These are phyloP conservation scores for Dictyostelium purpureum DNA, from an alignment of 78 protist species.

Conservation along the genomic window DNA sequence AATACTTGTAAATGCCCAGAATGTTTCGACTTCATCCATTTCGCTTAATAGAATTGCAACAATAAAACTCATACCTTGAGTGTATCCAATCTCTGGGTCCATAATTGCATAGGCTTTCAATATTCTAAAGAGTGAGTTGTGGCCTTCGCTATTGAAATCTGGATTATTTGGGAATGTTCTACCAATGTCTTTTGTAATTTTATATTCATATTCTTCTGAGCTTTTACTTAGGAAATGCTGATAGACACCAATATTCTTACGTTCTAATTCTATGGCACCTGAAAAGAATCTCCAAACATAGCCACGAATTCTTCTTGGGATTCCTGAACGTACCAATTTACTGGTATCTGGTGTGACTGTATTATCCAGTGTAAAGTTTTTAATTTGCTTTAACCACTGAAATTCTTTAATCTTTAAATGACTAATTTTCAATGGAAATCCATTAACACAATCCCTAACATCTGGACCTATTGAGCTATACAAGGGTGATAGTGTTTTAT, in stretches of 20 bases:
- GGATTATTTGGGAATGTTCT: slow-evolving; percentile 63
- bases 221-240: slow-evolving; percentile 22
- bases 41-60: slow-evolving; percentile 39
- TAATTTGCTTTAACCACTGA: slow-evolving; percentile 38
- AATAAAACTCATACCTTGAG: slow-evolving; percentile 74
- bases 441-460: slow-evolving; percentile 33
- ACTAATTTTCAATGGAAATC: slow-evolving; percentile 15
- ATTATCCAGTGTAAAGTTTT: background rate
- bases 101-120: slow-evolving; percentile 55
- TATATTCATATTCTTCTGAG: slow-evolving; percentile 56
- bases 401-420: slow-evolving; percentile 22
- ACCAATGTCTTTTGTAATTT: slow-evolving; percentile 61
- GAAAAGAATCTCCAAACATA: slow-evolving; percentile 44
- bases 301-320: slow-evolving; percentile 50
- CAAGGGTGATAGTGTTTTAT: background rate
- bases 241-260: slow-evolving; percentile 69
- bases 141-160: slow-evolving; percentile 40
- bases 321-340: slow-evolving; percentile 20
- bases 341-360: background rate
- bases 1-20: slow-evolving; percentile 45
- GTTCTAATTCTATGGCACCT: slow-evolving; percentile 50
- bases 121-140: slow-evolving; percentile 44
- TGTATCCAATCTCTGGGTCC: slow-evolving; percentile 77
- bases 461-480: slow-evolving; percentile 39
- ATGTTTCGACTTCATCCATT: slow-evolving; percentile 73